Evolutionary conservation across 176 grass and related monocot genomes (phyloP).

Genomic region (Oryza punctata): DNA sequence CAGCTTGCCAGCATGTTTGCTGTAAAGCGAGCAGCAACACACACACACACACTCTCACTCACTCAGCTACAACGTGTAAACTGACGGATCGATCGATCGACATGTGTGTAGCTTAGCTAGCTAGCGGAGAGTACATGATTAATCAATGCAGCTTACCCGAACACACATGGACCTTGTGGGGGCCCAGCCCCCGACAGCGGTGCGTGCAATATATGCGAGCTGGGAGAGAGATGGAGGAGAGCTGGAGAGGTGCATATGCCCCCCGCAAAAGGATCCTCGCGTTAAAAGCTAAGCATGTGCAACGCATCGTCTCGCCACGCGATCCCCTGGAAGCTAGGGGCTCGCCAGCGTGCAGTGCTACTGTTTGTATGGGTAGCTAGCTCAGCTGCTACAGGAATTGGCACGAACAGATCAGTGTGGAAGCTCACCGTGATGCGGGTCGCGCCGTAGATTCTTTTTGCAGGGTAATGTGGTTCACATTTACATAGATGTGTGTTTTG

Average conservation of each 20-base stretch:
- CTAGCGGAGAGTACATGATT: not conserved
- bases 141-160: not conserved
- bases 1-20: not conserved
- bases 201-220: not conserved
- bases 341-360: no score
- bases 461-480: no score
- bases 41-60: no score
- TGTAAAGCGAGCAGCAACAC: not conserved
- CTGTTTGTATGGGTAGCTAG: no score
- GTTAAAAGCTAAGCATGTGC: not conserved
- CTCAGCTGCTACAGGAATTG: no score
- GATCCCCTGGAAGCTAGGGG: no score
- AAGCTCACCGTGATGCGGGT: no score
- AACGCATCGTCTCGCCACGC: not conserved
- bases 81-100: not conserved
- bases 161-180: not conserved
- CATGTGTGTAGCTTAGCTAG: not conserved
- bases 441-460: no score
- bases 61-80: not conserved
- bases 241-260: no score
- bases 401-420: no score
- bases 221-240: no score
- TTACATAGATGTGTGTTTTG: no score
- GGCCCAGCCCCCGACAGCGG: not conserved
- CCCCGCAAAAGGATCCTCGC: not conserved